Evolutionary conservation across 2,329 filamentous ascomycete species (phyloP), one percentile per base, ranked within the genome.

Genomic region (Apiospora pterosperma): DNA sequence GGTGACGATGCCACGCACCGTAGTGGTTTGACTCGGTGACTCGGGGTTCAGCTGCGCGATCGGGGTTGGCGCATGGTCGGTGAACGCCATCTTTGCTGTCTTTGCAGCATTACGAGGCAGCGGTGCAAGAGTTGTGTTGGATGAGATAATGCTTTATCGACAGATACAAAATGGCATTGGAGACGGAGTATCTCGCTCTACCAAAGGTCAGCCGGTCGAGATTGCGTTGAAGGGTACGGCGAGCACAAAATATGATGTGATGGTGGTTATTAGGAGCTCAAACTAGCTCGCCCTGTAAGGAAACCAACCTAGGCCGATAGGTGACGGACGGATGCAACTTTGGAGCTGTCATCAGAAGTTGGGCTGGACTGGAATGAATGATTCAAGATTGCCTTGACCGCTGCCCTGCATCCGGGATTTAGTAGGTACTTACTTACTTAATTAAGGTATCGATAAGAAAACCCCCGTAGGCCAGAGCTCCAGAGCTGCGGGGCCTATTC

Each of bases 1-100:
- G 10, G 93, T 95, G 25, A 97, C 87, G 19, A 91, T 82, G 42
- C 92, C 93, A 65, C 87, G 84, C 36, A 97, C 78, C 14, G 81
- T 79, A 66, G 79, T 79, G 6, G 78, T 75, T 28, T 76, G 74
- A 14, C 82, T 74, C 16, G 76, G 64, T 6, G 88, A 71, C 10
- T 81, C 78, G 6, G 87, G 85, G 38, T 70, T 75, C 38, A 90
- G 80, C 66, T 85, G 79, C 8, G 87, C 81, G 69, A 90, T 89
- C 21, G 86, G 79, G 11, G 83, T 85, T 28, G 77, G 67, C 67
- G 60, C 38, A 34, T 36, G 23, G 31, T 62, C 60, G n/a, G n/a
- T 42, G 60, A 42, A 16, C 28, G 60, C 60, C 60, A 62, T 62
- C 16, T 21, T 62, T 36, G 39, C 48, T n/a, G 28, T 21, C 48